These are phyloP conservation scores for Sarcodon aspratus DNA, from an alignment of 768 basidiomycete genomes.

Conservation along the genomic window DNA sequence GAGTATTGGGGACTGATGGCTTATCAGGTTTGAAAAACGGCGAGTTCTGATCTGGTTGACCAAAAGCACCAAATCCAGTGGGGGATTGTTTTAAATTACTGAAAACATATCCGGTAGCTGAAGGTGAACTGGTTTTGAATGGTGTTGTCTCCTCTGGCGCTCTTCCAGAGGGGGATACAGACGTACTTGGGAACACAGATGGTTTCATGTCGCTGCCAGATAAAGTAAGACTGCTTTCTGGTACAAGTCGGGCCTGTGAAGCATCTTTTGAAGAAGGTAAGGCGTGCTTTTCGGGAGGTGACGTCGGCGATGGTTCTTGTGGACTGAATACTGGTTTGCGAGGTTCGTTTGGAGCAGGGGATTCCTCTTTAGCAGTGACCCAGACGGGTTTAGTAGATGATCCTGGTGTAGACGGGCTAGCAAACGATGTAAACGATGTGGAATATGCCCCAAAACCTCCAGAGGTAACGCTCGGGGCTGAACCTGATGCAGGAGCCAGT, in stretches of 20 bases:
- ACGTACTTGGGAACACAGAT: constrained; percentile 20
- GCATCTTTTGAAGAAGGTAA: too few relatives aligned
- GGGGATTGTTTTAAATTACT: constrained; percentile 7
- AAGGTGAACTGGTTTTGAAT: not conserved
- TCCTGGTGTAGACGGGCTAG: not conserved
- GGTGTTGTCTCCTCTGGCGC: too few relatives aligned
- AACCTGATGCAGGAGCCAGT: constrained; percentile 8
- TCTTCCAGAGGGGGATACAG: constrained; percentile 3
- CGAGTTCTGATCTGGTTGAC: constrained; percentile 29
- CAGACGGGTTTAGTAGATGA: not conserved
- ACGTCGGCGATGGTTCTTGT: too few relatives aligned
- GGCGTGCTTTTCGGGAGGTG: too few relatives aligned
- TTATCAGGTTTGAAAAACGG: constrained; percentile 39
- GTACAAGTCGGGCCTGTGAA: too few relatives aligned
- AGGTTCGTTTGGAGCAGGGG: not conserved
- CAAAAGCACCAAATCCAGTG: constrained; percentile 25
- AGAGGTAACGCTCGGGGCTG: constrained; percentile 13
- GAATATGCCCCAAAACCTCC: constrained; percentile 29
- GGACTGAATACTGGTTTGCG: too few relatives aligned
- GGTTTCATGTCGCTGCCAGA: too few relatives aligned
- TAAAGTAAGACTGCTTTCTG: too few relatives aligned
- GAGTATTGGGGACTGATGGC: too few relatives aligned
- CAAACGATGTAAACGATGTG: not conserved
- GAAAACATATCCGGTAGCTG: constrained; percentile 7
- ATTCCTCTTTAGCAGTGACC: constrained; percentile 17